phyloP scores from a whole-genome alignment of 441 rosid genomes.

The Pelargonium australe region DNA sequence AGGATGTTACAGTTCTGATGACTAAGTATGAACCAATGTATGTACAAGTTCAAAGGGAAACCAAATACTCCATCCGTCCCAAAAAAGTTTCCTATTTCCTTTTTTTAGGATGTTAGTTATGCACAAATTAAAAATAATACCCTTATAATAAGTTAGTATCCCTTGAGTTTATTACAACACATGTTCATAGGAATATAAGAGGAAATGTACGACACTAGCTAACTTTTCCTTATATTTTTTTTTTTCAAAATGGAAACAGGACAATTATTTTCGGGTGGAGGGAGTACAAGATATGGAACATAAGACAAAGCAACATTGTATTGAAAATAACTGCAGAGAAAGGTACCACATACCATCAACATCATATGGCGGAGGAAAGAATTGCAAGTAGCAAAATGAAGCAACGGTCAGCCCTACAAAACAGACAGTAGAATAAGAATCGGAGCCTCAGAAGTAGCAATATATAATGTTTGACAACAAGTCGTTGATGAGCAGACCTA shows the following conservation, averaged over 20 bases:
- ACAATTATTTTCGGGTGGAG: no score
- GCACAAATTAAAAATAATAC: no score
- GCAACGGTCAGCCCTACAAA: conserved; percentile 56
- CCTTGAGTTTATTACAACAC: no score
- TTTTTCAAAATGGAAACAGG: no score
- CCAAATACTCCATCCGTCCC: not conserved
- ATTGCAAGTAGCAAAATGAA: conserved; percentile 63
- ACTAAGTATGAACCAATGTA: not conserved
- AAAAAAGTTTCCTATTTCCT: no score
- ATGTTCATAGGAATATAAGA: no score
- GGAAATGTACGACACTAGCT: no score
- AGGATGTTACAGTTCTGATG: not conserved
- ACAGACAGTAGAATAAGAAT: not conserved
- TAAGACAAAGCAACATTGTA: not conserved
- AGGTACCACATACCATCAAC: conserved; percentile 41
- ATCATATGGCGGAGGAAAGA: conserved; percentile 61
- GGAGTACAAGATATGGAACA: no score
- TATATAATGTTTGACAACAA: not conserved
- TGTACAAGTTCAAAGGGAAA: not conserved
- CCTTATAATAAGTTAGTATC: no score
- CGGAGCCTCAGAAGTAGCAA: not conserved
- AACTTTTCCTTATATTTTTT: no score
- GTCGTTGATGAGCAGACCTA: conserved; percentile 34
- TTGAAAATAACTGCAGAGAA: not conserved
- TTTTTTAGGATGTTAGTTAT: no score